Evolutionary conservation across 768 basidiomycete species (phyloP).

Genomic region (Clavaria fumosa): DNA sequence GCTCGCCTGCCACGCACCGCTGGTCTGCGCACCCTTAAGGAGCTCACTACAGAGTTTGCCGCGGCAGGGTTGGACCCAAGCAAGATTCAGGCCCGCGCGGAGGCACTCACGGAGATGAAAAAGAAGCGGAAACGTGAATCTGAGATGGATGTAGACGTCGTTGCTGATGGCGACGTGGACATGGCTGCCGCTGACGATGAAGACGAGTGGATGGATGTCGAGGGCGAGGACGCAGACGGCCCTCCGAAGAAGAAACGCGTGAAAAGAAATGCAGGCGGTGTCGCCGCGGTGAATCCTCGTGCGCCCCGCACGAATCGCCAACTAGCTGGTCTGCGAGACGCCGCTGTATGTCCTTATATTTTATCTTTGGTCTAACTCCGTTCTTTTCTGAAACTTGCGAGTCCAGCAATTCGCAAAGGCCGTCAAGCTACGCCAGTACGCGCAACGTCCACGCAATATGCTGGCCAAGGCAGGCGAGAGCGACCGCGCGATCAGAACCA

Average conservation of each 20-base stretch:
- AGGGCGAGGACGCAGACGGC: constrained; percentile 38
- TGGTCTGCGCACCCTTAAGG: constrained; percentile 50
- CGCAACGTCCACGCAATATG: constrained; percentile 76
- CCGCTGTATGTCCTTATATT: constrained; percentile 33
- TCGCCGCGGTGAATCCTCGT: constrained; percentile 32
- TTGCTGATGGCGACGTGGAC: constrained; percentile 49
- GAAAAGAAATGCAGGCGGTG: constrained; percentile 47
- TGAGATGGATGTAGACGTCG: constrained; percentile 36
- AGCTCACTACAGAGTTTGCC: constrained; percentile 71
- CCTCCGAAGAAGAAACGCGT: constrained; percentile 39
- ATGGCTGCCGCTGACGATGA: constrained; percentile 27
- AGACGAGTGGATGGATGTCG: constrained; percentile 32
- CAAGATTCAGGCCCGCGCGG: constrained; percentile 77
- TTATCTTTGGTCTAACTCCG: constrained; percentile 1
- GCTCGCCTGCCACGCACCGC: constrained; percentile 66
- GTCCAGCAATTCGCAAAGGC: constrained; percentile 67
- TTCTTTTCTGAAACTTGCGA: constrained; percentile 7
- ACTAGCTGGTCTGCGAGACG: constrained; percentile 65
- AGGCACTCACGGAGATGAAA: constrained; percentile 49
- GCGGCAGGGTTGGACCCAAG: constrained; percentile 83
- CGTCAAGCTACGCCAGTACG: constrained; percentile 67
- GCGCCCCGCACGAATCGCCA: constrained; percentile 59
- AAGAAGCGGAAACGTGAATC: constrained; percentile 57
- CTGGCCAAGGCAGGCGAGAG: constrained; percentile 84
- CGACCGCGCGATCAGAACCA: constrained; percentile 65